phyloP scores from a whole-genome alignment of 805 yeast genomes.

The Tetrapisispora phaffii region DNA sequence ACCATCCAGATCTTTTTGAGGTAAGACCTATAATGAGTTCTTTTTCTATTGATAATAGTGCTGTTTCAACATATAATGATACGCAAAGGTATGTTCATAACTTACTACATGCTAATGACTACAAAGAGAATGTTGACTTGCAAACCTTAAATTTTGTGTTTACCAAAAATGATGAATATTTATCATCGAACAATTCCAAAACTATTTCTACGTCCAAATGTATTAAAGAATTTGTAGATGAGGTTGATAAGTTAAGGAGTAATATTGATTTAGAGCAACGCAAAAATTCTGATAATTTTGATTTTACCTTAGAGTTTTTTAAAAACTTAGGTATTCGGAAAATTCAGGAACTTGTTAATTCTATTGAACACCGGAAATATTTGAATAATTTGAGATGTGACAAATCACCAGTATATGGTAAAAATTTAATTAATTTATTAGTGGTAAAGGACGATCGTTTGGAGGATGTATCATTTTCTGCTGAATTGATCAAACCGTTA shows the following conservation, averaged over 20 bases:
- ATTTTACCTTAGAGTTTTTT: slow-evolving; percentile 49
- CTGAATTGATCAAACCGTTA: slow-evolving; percentile 35
- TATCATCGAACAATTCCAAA: slow-evolving; percentile 39
- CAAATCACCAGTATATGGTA: slow-evolving; percentile 59
- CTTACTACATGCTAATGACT: slow-evolving; percentile 6
- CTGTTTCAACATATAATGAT: slow-evolving; percentile 38
- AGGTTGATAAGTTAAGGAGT: slow-evolving; percentile 35
- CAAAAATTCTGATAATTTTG: slow-evolving; percentile 11
- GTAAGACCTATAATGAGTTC: slow-evolving; percentile 92
- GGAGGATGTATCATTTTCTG: slow-evolving; percentile 7
- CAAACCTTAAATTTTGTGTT: slow-evolving; percentile 53
- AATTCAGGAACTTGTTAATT: slow-evolving; percentile 42
- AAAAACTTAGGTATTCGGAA: slow-evolving; percentile 43
- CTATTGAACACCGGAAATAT: slow-evolving; percentile 47
- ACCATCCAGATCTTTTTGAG: slow-evolving; percentile 93
- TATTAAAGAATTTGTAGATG: slow-evolving; percentile 35
- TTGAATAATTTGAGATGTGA: slow-evolving; percentile 58
- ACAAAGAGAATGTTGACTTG: slow-evolving; percentile 33
- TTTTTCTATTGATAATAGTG: slow-evolving; percentile 61
- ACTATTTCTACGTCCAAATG: slow-evolving; percentile 40
- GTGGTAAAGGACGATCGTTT: slow-evolving; percentile 1
- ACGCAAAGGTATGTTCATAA: slow-evolving; percentile 35
- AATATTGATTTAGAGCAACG: slow-evolving; percentile 7
- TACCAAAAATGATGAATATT: slow-evolving; percentile 34
- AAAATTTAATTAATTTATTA: slow-evolving; percentile 40